These are phyloP conservation scores for Prosopis cineraria DNA, from an alignment of 306 rosid species.

Conservation along the genomic window DNA sequence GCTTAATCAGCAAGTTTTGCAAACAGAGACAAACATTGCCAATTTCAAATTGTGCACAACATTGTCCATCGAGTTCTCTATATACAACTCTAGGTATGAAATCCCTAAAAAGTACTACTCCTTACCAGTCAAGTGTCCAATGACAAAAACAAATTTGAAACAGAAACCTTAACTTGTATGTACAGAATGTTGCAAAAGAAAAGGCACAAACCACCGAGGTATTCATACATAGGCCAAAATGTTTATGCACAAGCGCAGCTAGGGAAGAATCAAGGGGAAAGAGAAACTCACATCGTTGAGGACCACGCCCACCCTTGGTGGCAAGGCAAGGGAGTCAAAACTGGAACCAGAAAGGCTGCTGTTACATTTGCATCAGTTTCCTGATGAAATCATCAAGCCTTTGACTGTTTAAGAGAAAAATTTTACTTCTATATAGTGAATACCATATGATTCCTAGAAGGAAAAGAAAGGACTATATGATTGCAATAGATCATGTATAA, in stretches of 20 bases:
- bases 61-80: neutral
- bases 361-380: conserved; percentile 67
- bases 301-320: conserved; percentile 78
- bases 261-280: neutral
- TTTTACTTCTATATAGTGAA: neutral
- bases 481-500: neutral
- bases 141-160: too few relatives aligned
- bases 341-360: conserved; percentile 67
- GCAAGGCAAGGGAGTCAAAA: conserved; percentile 64
- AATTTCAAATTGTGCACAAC: neutral
- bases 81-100: neutral
- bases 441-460: neutral
- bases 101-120: too few relatives aligned
- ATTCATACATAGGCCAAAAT: neutral
- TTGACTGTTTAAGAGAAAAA: too few relatives aligned
- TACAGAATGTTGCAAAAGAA: too few relatives aligned
- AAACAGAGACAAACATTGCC: neutral
- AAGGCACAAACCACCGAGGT: neutral
- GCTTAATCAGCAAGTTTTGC: neutral
- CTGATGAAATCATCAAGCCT: conserved; percentile 95
- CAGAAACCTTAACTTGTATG: too few relatives aligned
- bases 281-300: conserved; percentile 74
- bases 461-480: neutral
- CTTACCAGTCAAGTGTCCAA: too few relatives aligned
- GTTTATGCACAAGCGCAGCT: neutral